phyloP scores from a whole-genome alignment of 164 flowering plant species.

The Magnolia officinalis region DNA sequence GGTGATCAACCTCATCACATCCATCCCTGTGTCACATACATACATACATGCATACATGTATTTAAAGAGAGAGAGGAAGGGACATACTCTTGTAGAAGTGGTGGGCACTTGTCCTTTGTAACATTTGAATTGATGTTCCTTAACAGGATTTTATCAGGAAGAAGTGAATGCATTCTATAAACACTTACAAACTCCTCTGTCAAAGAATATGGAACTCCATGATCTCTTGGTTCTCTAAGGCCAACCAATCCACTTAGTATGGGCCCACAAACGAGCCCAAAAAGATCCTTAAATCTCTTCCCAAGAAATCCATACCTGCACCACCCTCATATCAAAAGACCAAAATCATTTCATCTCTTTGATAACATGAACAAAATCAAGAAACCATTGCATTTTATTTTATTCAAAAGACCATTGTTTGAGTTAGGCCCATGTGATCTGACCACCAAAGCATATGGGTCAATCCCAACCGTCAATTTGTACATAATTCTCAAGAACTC shows the following conservation, averaged over 20 bases:
- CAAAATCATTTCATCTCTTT: background rate
- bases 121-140: background rate
- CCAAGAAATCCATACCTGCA: conserved; percentile 56
- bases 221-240: conserved; percentile 34
- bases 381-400: too few relatives aligned
- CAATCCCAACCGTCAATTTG: too few relatives aligned
- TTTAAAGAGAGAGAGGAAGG: too few relatives aligned
- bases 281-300: conserved; percentile 6
- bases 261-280: conserved; percentile 13
- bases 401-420: too few relatives aligned
- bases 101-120: background rate
- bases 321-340: background rate
- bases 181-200: conserved; percentile 44
- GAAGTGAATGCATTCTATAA: background rate
- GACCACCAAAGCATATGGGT: too few relatives aligned
- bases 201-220: conserved; percentile 51
- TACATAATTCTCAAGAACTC: background rate
- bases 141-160: background rate
- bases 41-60: too few relatives aligned
- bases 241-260: conserved; percentile 46
- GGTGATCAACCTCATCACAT: too few relatives aligned
- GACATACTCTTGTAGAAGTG: background rate
- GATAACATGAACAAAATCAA: too few relatives aligned
- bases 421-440: too few relatives aligned
- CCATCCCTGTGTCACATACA: too few relatives aligned